phyloP scores from a whole-genome alignment of 495 filamentous ascomycete species.

The Poronia punctata region DNA sequence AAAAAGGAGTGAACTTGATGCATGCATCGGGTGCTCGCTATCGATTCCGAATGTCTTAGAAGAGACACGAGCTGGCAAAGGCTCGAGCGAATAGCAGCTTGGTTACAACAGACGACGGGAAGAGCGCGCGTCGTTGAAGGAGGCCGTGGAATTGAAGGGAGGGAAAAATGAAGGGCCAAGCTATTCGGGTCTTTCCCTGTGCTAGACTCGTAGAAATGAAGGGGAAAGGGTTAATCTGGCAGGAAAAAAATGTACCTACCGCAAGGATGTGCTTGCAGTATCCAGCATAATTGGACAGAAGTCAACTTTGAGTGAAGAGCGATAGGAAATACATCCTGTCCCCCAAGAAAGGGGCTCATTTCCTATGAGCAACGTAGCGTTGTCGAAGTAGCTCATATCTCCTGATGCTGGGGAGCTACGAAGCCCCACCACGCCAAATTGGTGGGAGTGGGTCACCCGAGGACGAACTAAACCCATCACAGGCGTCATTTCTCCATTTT shows the following conservation, averaged over 20 bases:
- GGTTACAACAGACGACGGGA: constrained; percentile 10
- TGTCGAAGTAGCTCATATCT: constrained; percentile 4
- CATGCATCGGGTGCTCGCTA: constrained; percentile 12
- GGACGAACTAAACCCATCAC: constrained; percentile 3
- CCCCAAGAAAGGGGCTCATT: not conserved
- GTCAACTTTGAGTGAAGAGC: not conserved
- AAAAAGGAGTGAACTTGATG: constrained; percentile 14
- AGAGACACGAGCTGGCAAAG: constrained; percentile 4
- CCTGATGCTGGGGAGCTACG: not conserved
- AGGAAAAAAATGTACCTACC: constrained; percentile 6
- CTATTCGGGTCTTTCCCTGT: too few species aligned
- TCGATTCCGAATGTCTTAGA: constrained; percentile 2
- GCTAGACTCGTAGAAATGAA: constrained; percentile 7
- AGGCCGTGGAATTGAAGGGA: constrained; percentile 13
- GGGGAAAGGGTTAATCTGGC: constrained; percentile 13
- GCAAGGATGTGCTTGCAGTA: constrained; percentile 8
- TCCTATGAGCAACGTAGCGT: not conserved
- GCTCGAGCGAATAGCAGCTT: not conserved
- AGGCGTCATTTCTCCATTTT: constrained; percentile 9
- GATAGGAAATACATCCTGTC: constrained; percentile 2
- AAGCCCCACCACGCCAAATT: constrained; percentile 6
- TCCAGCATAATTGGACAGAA: not conserved
- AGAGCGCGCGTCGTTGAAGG: constrained; percentile 10
- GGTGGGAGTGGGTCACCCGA: constrained; percentile 6
- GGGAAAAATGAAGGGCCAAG: constrained; percentile 4